These are phyloP conservation scores for Pleurozium schreberi DNA, from an alignment of 225 moss, liverwort and hornwort genomes.

Conservation along the genomic window DNA sequence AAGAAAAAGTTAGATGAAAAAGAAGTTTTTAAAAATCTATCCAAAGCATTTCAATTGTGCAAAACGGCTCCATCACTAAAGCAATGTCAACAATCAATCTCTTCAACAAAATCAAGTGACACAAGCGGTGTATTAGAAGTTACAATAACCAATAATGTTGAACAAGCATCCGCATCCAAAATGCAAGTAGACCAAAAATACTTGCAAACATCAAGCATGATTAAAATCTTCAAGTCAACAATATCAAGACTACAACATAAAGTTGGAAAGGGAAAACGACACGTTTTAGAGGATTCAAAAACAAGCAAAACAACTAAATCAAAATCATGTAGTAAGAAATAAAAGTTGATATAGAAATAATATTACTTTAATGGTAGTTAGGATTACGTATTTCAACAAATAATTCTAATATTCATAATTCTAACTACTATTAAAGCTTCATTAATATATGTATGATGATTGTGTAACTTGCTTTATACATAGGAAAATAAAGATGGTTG, in stretches of 20 bases:
- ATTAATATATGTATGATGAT: neutral
- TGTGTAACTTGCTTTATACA: neutral
- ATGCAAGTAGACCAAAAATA: neutral
- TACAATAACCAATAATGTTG: neutral
- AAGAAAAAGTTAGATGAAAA: neutral
- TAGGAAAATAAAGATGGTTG: neutral
- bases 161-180: neutral
- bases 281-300: neutral
- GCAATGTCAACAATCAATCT: neutral
- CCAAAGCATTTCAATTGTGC: neutral
- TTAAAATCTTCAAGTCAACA: neutral
- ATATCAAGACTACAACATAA: neutral
- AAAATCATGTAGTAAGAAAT: neutral
- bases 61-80: too few relatives aligned
- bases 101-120: neutral
- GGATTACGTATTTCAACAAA: neutral
- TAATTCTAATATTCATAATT: too few relatives aligned
- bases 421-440: too few relatives aligned
- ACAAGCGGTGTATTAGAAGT: neutral
- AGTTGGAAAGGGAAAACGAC: too few relatives aligned
- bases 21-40: neutral
- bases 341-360: neutral
- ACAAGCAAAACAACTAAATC: too few relatives aligned
- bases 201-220: fast-evolving
- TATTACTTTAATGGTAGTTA: neutral